These are phyloP conservation scores for Chaetomiaceae sp. DNA, from an alignment of 2,329 filamentous ascomycete species.

Conservation along the genomic window DNA sequence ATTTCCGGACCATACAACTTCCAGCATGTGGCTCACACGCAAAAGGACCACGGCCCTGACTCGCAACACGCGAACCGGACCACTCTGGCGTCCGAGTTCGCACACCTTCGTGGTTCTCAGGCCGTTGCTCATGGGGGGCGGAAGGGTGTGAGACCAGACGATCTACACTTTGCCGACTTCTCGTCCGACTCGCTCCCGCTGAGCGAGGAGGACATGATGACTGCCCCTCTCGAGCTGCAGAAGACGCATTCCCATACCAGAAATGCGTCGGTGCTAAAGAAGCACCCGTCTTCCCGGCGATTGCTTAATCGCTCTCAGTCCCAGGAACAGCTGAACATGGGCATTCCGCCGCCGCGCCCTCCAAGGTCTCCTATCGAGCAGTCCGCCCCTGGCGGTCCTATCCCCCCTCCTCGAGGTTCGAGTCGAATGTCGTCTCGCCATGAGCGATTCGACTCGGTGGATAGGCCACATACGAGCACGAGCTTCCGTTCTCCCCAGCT, in stretches of 20 bases:
- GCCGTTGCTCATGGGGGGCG: conserved; percentile 34
- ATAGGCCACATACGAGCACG: conserved; percentile 44
- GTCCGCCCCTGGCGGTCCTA: conserved; percentile 33
- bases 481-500: conserved; percentile 42
- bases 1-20: conserved; percentile 65
- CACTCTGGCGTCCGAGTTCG: conserved; percentile 43
- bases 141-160: conserved; percentile 37
- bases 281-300: conserved; percentile 33
- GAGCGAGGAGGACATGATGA: conserved; percentile 18
- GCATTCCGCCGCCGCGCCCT: conserved; percentile 43
- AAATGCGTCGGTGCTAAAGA: conserved; percentile 29
- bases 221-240: conserved; percentile 18
- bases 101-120: conserved; percentile 33
- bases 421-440: conserved; percentile 49
- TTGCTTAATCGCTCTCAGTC: conserved; percentile 44
- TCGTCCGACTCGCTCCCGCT: conserved; percentile 41
- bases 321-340: conserved; percentile 45
- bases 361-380: conserved; percentile 44
- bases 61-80: conserved; percentile 38
- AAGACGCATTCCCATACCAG: conserved; percentile 21
- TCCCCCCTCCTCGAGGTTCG: conserved; percentile 51
- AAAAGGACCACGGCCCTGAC: conserved; percentile 44
- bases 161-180: conserved; percentile 45
- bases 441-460: conserved; percentile 41
- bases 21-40: conserved; percentile 58